Evolutionary conservation across 306 rosid species (phyloP).

Genomic region (Quercus mongolica): DNA sequence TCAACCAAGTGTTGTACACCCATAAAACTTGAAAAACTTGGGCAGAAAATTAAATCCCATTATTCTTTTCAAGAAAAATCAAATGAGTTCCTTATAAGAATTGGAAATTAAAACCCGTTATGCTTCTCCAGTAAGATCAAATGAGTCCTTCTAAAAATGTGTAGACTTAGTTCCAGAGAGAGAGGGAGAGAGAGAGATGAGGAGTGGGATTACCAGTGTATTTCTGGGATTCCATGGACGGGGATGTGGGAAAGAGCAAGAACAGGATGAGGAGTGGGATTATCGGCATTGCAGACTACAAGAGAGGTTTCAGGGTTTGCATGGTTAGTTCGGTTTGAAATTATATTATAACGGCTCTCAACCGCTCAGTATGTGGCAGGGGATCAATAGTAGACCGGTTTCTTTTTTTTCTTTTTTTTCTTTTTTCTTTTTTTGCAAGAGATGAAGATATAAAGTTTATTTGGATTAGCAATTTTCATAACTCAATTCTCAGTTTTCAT

Average conservation of each 20-base stretch:
- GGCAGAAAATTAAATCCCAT: neutral
- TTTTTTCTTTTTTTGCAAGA: too few species aligned
- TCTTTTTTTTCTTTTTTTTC: too few species aligned
- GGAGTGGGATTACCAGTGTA: neutral
- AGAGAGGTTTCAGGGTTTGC: too few species aligned
- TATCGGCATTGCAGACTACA: constrained; percentile 6
- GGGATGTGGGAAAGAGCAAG: neutral
- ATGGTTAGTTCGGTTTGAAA: too few species aligned
- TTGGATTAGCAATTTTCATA: too few species aligned
- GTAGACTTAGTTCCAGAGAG: neutral
- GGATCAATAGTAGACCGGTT: too few species aligned
- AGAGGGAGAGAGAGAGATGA: neutral
- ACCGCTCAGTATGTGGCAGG: too few species aligned
- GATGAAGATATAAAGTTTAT: too few species aligned
- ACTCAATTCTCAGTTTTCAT: too few species aligned
- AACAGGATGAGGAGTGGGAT: neutral
- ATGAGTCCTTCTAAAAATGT: neutral
- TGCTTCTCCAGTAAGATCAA: neutral
- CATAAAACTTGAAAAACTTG: neutral
- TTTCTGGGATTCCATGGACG: neutral
- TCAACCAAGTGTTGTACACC: neutral
- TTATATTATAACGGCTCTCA: too few species aligned
- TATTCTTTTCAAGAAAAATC: neutral
- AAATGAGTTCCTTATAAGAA: neutral
- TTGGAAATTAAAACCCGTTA: neutral